phyloP scores from a whole-genome alignment of 257 asterid genomes.

The Avicennia marina region DNA sequence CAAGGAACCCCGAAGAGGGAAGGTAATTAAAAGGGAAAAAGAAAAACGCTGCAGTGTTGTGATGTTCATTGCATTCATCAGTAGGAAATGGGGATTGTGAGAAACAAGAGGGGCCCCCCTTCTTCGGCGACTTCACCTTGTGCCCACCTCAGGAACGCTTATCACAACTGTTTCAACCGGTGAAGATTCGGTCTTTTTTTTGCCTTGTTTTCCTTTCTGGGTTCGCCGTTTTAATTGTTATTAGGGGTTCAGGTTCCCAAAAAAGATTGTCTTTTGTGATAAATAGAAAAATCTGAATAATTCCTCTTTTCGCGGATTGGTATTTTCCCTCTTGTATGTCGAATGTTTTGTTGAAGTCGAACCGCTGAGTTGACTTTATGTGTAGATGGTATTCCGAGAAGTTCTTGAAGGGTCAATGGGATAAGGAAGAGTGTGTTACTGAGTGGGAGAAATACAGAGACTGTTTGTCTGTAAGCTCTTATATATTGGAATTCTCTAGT shows the following conservation, averaged over 20 bases:
- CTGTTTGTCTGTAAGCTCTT: constrained; percentile 67
- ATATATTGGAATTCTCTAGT: not conserved
- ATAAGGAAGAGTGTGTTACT: constrained; percentile 60
- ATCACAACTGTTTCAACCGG: constrained; percentile 87
- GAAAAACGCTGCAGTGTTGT: no score
- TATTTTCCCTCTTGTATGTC: no score
- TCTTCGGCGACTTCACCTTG: constrained; percentile 72
- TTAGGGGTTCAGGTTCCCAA: no score
- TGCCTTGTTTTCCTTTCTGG: not conserved
- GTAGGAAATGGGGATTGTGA: constrained; percentile 47
- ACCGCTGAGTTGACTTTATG: constrained; percentile 5
- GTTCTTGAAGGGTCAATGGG: constrained; percentile 90
- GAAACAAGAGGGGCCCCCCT: constrained; percentile 43
- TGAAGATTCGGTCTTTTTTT: constrained; percentile 18
- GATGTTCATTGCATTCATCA: not conserved
- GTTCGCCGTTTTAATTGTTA: not conserved
- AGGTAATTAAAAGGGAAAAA: no score
- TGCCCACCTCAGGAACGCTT: constrained; percentile 65
- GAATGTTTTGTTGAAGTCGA: not conserved
- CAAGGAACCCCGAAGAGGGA: no score
- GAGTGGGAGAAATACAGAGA: constrained; percentile 86
- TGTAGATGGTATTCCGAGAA: constrained; percentile 83
- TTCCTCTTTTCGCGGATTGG: no score
- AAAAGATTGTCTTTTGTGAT: no score
- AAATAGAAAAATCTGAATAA: not conserved